These are phyloP conservation scores for Catharanthus roseus DNA, from an alignment of 257 asterid genomes.

Conservation along the genomic window DNA sequence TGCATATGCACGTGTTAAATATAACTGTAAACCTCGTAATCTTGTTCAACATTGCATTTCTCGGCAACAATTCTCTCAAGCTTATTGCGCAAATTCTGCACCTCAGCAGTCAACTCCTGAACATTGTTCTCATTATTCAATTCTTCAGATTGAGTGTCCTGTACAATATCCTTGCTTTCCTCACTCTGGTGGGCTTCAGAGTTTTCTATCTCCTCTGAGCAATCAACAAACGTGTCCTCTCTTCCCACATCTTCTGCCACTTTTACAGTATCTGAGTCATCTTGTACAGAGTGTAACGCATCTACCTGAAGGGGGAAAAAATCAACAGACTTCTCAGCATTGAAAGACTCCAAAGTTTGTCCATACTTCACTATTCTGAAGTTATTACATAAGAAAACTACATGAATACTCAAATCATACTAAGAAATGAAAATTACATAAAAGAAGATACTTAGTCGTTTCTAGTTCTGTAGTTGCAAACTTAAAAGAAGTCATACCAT, in stretches of 20 bases:
- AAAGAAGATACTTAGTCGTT: not conserved
- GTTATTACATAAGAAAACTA: not conserved
- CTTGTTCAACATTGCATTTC: slow-evolving; percentile 41
- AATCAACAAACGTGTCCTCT: slow-evolving; percentile 92
- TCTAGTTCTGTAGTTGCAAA: not conserved
- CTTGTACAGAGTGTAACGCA: slow-evolving; percentile 28
- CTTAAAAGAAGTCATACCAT: not conserved
- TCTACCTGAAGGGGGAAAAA: slow-evolving; percentile 12
- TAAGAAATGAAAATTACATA: not conserved
- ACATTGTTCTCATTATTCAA: slow-evolving; percentile 40
- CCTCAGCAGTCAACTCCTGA: slow-evolving; percentile 48
- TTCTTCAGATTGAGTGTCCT: slow-evolving; percentile 38
- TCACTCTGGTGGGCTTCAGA: slow-evolving; percentile 53
- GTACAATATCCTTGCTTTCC: slow-evolving; percentile 42
- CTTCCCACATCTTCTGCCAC: slow-evolving; percentile 56
- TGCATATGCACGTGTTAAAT: slow-evolving; percentile 8
- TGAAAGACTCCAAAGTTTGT: not conserved
- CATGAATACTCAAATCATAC: not conserved
- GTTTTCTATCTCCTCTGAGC: slow-evolving; percentile 84
- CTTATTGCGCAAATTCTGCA: slow-evolving; percentile 48
- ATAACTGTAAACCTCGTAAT: slow-evolving; percentile 51
- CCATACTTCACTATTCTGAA: not conserved
- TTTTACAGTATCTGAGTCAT: slow-evolving; percentile 33
- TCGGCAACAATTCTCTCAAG: slow-evolving; percentile 50
- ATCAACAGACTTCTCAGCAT: not conserved